Percentiles rank a stretch among this genome's conserved stretches.
phyloP scores from a whole-genome alignment of 1,284 basidiomycete species.

The Trametes pubescens region DNA sequence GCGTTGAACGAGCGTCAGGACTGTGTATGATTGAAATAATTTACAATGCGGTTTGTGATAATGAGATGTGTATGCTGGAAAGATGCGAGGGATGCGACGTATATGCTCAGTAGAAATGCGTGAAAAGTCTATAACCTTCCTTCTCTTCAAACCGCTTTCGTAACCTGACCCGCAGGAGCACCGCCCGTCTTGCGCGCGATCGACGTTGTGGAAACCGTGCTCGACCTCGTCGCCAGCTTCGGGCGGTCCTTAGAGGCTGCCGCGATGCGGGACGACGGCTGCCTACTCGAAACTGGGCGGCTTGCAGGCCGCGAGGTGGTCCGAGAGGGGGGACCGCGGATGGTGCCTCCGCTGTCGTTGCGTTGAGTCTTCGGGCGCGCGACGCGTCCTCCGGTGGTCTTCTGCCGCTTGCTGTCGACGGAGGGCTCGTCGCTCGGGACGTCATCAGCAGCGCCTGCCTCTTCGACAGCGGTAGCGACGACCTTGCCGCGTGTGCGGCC shows the following conservation, averaged over 20 bases:
- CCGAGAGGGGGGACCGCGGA: slow-evolving; percentile 15
- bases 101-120: slow-evolving; percentile 9
- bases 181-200: not conserved
- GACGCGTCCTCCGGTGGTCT: slow-evolving; percentile 16
- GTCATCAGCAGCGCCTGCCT: slow-evolving; percentile 9
- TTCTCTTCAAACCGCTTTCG: slow-evolving; percentile 6
- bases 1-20: not conserved
- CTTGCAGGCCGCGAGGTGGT: not conserved
- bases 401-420: slow-evolving; percentile 24
- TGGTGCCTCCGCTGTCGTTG: slow-evolving; percentile 22
- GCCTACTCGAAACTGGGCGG: slow-evolving; percentile 13
- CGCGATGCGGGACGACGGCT: slow-evolving; percentile 23
- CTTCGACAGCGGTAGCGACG: not conserved
- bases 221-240: slow-evolving; percentile 21
- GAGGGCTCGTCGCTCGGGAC: slow-evolving; percentile 11
- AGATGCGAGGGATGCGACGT: slow-evolving; percentile 8
- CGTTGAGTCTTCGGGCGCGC: slow-evolving; percentile 27
- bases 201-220: not conserved
- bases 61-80: slow-evolving; percentile 7
- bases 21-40: slow-evolving; percentile 25
- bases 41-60: slow-evolving; percentile 25
- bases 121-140: slow-evolving; percentile 6
- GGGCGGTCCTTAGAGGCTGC: slow-evolving; percentile 22
- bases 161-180: not conserved
- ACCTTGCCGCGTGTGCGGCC: slow-evolving; percentile 22